Evolutionary conservation across 208 protist species (phyloP).

Genomic region (Leishmania braziliensis): DNA sequence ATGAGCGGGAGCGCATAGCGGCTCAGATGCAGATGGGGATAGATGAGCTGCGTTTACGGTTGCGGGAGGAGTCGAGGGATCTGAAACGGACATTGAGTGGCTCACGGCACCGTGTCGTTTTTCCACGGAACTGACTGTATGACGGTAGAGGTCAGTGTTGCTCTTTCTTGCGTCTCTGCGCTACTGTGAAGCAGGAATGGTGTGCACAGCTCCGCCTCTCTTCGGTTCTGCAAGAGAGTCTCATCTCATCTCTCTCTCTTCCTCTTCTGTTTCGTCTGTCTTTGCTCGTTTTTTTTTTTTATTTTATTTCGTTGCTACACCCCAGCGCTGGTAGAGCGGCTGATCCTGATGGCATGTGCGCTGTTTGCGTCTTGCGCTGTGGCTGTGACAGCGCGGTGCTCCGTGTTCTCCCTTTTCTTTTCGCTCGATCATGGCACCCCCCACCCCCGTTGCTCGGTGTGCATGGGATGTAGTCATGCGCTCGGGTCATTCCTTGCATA

Average conservation of each 20-base stretch:
- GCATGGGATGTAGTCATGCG: neutral
- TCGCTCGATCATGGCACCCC: neutral
- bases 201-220: neutral
- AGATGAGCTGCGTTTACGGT: conserved; percentile 53
- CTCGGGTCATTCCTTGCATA: too few relatives aligned
- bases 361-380: neutral
- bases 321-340: neutral
- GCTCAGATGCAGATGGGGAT: conserved; percentile 45
- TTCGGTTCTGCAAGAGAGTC: neutral
- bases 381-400: neutral
- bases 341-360: neutral
- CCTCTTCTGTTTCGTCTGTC: neutral
- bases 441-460: too few relatives aligned
- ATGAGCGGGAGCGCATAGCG: conserved; percentile 67
- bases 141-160: neutral
- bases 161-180: neutral
- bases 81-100: neutral
- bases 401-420: neutral
- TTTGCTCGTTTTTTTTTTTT: neutral
- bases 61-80: conserved; percentile 44
- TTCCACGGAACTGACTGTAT: neutral
- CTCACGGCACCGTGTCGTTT: neutral
- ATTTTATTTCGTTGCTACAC: neutral
- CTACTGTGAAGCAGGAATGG: neutral
- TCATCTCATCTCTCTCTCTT: neutral